Evolutionary conservation across 1,284 basidiomycete species (phyloP).

Genomic region (Microbotryum saponariae): DNA sequence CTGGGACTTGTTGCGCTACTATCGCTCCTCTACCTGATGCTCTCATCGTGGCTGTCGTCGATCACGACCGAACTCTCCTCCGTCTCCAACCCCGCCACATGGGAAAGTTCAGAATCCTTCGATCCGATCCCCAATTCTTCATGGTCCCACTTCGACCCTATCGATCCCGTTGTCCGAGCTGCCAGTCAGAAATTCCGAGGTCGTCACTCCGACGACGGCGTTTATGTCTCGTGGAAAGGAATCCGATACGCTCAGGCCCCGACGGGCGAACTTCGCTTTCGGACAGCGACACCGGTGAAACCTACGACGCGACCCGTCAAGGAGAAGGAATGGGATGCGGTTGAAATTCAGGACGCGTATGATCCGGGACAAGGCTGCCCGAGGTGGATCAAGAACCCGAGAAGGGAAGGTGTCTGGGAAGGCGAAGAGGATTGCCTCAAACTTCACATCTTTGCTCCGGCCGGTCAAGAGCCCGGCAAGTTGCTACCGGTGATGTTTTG

Average conservation of each 20-base stretch:
- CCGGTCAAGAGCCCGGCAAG: slow-evolving; percentile 7
- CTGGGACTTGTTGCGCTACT: too few species aligned
- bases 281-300: not conserved
- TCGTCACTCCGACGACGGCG: slow-evolving; percentile 1
- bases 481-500: slow-evolving; percentile 27
- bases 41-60: too few species aligned
- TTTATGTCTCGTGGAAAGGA: slow-evolving; percentile 18
- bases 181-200: too few species aligned
- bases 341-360: slow-evolving; percentile 8
- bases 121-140: too few species aligned
- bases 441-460: slow-evolving; percentile 25
- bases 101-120: too few species aligned
- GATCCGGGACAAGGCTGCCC: slow-evolving; percentile 24
- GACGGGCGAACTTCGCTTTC: slow-evolving; percentile 9
- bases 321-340: not conserved
- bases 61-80: too few species aligned
- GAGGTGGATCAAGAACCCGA: slow-evolving; percentile 3
- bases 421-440: slow-evolving; percentile 31
- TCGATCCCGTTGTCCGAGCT: too few species aligned
- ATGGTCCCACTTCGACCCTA: too few species aligned
- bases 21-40: too few species aligned
- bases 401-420: slow-evolving; percentile 16
- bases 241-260: slow-evolving; percentile 22
- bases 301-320: not conserved
- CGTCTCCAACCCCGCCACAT: too few species aligned